These are phyloP conservation scores for Boletellus dicymbophilus DNA, from an alignment of 1,284 basidiomycete genomes.

Conservation along the genomic window DNA sequence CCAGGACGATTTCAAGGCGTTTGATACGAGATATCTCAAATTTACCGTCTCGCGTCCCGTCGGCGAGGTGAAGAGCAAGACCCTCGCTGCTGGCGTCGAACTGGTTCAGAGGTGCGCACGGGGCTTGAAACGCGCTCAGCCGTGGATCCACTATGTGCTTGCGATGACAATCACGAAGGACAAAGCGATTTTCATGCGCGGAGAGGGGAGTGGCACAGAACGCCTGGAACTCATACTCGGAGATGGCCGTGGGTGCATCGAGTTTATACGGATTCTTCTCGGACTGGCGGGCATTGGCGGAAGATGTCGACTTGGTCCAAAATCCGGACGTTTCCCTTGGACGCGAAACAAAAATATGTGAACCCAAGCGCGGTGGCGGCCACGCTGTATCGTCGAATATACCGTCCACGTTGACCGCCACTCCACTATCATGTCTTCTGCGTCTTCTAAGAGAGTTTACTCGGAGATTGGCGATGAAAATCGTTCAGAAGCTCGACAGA, in stretches of 20 bases:
- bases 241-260: conserved; percentile 3
- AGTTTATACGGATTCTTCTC: conserved; percentile 5
- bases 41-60: not conserved
- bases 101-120: conserved; percentile 4
- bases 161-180: too few species aligned
- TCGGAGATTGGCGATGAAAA: not conserved
- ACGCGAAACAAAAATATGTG: too few species aligned
- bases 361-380: too few species aligned
- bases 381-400: too few species aligned
- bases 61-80: not conserved
- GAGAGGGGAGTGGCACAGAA: too few species aligned
- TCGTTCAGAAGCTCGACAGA: too few species aligned
- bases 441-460: not conserved
- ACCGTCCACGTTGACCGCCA: too few species aligned
- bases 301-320: not conserved
- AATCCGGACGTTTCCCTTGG: too few species aligned
- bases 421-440: not conserved
- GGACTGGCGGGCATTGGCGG: not conserved
- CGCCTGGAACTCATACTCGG: conserved; percentile 2
- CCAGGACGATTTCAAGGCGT: not conserved
- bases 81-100: not conserved
- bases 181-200: too few species aligned
- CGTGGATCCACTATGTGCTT: too few species aligned
- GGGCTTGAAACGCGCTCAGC: conserved; percentile 3
- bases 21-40: not conserved